These are phyloP conservation scores for Hevea brasiliensis DNA, from an alignment of 345 rosid genomes.

Conservation along the genomic window DNA sequence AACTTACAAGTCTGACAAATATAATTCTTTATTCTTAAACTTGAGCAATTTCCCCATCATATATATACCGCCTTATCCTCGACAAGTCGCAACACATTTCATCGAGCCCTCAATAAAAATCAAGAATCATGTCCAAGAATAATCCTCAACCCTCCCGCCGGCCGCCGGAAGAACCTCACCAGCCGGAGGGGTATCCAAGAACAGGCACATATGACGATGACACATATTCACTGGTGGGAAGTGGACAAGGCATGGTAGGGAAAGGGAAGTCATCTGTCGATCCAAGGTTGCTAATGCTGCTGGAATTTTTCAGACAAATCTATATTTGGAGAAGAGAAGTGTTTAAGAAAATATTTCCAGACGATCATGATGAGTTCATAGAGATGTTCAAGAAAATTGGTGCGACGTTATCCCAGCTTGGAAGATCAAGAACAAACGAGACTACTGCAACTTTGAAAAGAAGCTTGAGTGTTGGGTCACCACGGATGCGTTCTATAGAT, in stretches of 20 bases:
- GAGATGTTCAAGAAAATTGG: constrained; percentile 25
- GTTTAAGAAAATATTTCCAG: constrained; percentile 38
- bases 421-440: neutral
- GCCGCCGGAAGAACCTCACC: neutral
- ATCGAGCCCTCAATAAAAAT: too few relatives aligned
- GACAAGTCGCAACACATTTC: too few relatives aligned
- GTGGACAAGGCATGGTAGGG: too few relatives aligned
- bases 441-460: constrained; percentile 24
- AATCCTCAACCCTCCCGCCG: neutral
- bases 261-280: constrained; percentile 25
- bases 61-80: too few relatives aligned
- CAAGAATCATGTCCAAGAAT: neutral
- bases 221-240: too few relatives aligned
- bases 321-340: constrained; percentile 32
- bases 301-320: constrained; percentile 38
- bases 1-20: neutral
- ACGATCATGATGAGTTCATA: constrained; percentile 22
- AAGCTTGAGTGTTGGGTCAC: constrained; percentile 47
- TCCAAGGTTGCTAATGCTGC: constrained; percentile 31
- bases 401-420: neutral
- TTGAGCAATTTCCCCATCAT: neutral
- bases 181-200: constrained; percentile 1
- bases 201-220: neutral
- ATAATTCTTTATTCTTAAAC: neutral
- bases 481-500: constrained; percentile 5